A percentile compares a stretch with the other conserved stretches of the same genome.
These are phyloP conservation scores for Spergularia marina DNA, from an alignment of 148 eudicot genomes.

Conservation along the genomic window DNA sequence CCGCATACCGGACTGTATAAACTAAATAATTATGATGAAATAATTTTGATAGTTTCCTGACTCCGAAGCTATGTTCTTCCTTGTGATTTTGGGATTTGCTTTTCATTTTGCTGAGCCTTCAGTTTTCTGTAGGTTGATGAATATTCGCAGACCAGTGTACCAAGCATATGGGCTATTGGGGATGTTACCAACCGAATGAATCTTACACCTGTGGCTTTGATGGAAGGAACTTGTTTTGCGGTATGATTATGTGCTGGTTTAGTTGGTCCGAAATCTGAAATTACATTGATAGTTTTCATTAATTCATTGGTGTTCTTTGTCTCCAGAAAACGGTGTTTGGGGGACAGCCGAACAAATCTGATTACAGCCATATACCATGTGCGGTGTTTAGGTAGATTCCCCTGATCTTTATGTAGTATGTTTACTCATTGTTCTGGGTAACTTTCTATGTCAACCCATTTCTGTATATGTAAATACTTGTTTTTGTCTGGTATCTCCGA, in stretches of 20 bases:
- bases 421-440: background rate
- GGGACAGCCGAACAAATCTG: conserved; percentile 65
- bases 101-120: conserved; percentile 5
- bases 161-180: conserved; percentile 96
- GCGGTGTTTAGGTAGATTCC: conserved; percentile 74
- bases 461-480: background rate
- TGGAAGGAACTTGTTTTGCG: conserved; percentile 94
- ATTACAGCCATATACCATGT: conserved; percentile 65
- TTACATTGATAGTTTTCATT: background rate
- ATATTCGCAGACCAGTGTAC: conserved; percentile 69
- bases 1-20: background rate
- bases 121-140: conserved; percentile 68
- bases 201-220: conserved; percentile 96
- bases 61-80: conserved; percentile 6
- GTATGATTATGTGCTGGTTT: conserved; percentile 40
- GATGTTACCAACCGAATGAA: conserved; percentile 94
- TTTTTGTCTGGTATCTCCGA: background rate
- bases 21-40: background rate
- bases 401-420: background rate
- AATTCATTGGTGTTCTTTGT: conserved; percentile 3
- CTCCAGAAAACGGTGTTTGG: conserved; percentile 87
- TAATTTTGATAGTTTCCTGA: background rate
- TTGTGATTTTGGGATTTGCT: background rate
- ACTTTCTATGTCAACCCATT: conserved; percentile 7
- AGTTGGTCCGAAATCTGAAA: conserved; percentile 7